Evolutionary conservation across 2,329 filamentous ascomycete genomes (phyloP), one percentile per base, ranked within the genome.

Genomic region (Colletotrichum destructivum): DNA sequence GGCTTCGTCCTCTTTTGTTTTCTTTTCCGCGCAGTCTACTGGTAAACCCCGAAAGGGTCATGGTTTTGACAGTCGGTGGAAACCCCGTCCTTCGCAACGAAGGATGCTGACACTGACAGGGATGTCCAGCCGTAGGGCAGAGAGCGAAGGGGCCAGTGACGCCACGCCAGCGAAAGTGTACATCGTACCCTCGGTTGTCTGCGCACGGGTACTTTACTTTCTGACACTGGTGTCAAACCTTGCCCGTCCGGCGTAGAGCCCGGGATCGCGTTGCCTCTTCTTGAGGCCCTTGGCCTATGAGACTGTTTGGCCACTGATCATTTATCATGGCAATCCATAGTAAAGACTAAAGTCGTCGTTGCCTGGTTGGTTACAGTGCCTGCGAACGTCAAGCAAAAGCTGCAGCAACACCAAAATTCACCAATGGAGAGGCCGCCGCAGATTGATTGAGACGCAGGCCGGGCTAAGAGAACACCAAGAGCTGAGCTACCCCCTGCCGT

Each of bases 161-260:
- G 65, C 51, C 63, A 69, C 65, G 69, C 51, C 63, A 69, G 46
- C 16, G 4, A n/a, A 46, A 63, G 23, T 38, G 35, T 38, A 38
- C 35, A 38, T 11, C 35, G 59, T 69, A 60, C 47, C 26, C 26
- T 60, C 35, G 35, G 9, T 59, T 69, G 54, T 40, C 65, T 60
- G 54, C 65, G 69, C 69, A 72, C 69, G 65, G 65, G 46, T 69
- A 72, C 69, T 60, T 55, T 69, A 72, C 69, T 60, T 60, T 69
- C 59, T 69, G 69, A 72, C 65, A 69, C 69, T 64, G 69, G 65
- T n/a, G 65, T 55, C 65, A 51, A 62, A 72, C 69, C 65, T 69
- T 60, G 57, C 64, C 7, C 46, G 49, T 47, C 62, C 26, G 51
- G 49, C 21, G 8, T 55, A 38, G 40, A 54, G 61, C 35, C 60